Conservation (phyloP, 2,329 filamentous ascomycete genomes). For the Venturia effusa region DNA sequence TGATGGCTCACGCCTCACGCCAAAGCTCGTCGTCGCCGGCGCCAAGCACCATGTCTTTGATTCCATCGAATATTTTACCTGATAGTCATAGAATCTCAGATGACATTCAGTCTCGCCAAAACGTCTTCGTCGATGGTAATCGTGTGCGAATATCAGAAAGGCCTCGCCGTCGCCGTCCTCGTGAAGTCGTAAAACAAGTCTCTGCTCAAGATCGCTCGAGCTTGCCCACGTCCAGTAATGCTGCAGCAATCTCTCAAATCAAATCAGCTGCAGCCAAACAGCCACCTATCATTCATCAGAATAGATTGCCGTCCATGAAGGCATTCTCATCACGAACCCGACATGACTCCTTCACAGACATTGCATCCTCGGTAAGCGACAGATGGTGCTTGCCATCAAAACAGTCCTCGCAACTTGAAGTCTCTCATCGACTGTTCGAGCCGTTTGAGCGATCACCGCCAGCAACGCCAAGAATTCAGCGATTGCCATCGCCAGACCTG, state of each 20-base stretch:
- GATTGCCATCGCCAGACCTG: conserved; percentile 25
- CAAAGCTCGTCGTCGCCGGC: conserved; percentile 4
- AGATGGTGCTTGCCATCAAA: not conserved
- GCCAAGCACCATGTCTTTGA: not conserved
- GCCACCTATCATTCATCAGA: not conserved
- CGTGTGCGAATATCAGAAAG: not conserved
- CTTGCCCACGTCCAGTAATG: not conserved
- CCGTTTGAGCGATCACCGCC: conserved; percentile 16
- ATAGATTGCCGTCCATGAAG: not conserved
- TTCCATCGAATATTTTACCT: not conserved
- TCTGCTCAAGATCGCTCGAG: not conserved
- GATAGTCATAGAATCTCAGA: not conserved
- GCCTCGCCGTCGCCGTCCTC: not conserved
- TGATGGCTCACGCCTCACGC: conserved; percentile 1
- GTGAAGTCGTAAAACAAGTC: not conserved
- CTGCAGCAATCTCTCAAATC: not conserved
- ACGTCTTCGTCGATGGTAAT: conserved; percentile 5
- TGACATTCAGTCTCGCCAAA: not conserved
- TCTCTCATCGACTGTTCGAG: not conserved
- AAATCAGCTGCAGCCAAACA: not conserved
- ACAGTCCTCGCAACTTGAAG: not conserved
- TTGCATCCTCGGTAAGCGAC: not conserved
- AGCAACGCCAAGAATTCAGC: conserved; percentile 20
- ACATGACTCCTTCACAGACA: not conserved
- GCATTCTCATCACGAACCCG: not conserved